Base-by-base conservation (phyloP, 768 basidiomycete genomes). In the Pleurotus tuoliensis region DNA sequence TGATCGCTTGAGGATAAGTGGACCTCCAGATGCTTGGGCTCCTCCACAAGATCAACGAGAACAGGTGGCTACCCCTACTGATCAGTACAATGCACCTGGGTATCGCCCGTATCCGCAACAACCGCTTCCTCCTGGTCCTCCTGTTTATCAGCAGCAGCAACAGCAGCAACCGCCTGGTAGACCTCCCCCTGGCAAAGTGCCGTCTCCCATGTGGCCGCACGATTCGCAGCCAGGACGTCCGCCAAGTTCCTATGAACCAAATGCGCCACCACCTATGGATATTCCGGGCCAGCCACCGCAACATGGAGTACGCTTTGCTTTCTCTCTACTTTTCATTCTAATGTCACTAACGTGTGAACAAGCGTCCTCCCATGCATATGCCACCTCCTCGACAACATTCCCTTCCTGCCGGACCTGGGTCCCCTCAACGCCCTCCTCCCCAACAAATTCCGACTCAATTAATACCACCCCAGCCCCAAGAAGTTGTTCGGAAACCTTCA, bases 1-100 rank as follows among this genome's bases (percentile, higher is more conserved):
- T 69, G 82, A 77, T 24, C 74, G 76, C 52, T 43, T 84, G 67
- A 79, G 73, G 47, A 64, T 84, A n/a, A 65, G 64, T 9, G 71
- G 72, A 9, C 61, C 65, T 25, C 67, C 72, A 20, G 81, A 81
- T 56, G 56, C 41, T 16, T 49, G 70, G 39, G 61, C 60, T 13
- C 62, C 72, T 24, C 62, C 69, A 37, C 58, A 69, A 44, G 53
- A 66, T 34, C 77, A 80, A 49, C 55, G 12, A 68, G 8, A 77
- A 73, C 59, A 66, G 69, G 24, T 73, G 78, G 49, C 76, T 71
- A 30, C 64, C 68, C 52, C 68, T 71, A 38, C 58, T 16, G 46
- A 57, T 16, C n/a, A 44, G 5, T 22, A 44, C n/a, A 16, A 16
- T 22, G 20, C 41, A 16, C n/a, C 41, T 22, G 41, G 41, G 7